Evolutionary conservation across 2,329 filamentous ascomycete species (phyloP).

Genomic region (Talaromyces sp.): DNA sequence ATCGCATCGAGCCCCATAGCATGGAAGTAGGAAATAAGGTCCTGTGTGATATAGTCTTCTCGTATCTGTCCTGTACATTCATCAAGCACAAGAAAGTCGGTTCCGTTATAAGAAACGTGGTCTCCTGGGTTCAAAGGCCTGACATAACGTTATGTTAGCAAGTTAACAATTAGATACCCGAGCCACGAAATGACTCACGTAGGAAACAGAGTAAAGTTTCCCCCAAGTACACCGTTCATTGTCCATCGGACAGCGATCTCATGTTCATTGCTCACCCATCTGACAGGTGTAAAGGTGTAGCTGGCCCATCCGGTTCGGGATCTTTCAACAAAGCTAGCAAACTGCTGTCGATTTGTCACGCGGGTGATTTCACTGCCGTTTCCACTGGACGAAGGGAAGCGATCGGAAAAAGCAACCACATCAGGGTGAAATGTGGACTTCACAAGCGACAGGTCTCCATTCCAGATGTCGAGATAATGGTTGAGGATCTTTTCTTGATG

Average conservation of each 20-base stretch:
- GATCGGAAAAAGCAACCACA: background rate
- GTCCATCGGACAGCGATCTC: background rate
- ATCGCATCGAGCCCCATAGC: background rate
- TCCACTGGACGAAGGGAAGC: background rate
- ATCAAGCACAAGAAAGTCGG: slow-evolving; percentile 11
- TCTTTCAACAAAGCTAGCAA: slow-evolving; percentile 3
- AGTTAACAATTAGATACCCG: background rate
- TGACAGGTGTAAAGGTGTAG: background rate
- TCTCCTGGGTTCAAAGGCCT: slow-evolving; percentile 4
- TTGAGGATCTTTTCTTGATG: background rate
- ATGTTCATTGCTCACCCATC: background rate
- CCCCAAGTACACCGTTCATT: slow-evolving; percentile 3
- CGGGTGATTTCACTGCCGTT: background rate
- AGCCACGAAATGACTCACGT: no score
- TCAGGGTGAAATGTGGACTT: background rate
- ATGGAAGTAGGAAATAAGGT: slow-evolving; percentile 5
- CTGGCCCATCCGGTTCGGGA: background rate
- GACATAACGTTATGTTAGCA: background rate
- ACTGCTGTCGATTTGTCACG: slow-evolving; percentile 2
- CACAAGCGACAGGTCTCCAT: slow-evolving; percentile 3
- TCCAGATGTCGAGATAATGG: background rate
- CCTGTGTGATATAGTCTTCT: slow-evolving; percentile 6
- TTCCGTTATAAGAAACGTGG: slow-evolving; percentile 12
- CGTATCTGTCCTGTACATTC: slow-evolving; percentile 7
- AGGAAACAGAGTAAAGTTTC: slow-evolving; percentile 1